phyloP scores from a whole-genome alignment of 2,329 filamentous ascomycete species.

The Hysterium pulicare region DNA sequence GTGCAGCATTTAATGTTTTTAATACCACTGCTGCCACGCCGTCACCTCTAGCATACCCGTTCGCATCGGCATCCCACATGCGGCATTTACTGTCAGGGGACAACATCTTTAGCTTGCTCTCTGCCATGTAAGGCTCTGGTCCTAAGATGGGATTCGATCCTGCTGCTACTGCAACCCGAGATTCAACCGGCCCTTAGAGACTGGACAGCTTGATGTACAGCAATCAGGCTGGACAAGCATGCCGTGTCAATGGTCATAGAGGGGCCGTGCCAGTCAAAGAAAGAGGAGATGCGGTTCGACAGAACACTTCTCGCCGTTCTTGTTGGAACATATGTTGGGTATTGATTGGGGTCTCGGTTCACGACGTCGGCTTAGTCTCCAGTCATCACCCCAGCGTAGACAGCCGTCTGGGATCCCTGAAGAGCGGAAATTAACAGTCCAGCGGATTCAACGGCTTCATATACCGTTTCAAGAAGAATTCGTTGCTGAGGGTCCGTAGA shows the following conservation, averaged over 20 bases:
- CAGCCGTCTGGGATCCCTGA: neutral
- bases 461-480: slow-evolving; percentile 12
- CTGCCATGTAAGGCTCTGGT: slow-evolving; percentile 14
- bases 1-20: slow-evolving; percentile 54
- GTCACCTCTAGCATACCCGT: slow-evolving; percentile 61
- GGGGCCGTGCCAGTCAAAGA: slow-evolving; percentile 11
- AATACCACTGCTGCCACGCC: slow-evolving; percentile 55
- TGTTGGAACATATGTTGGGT: slow-evolving; percentile 1
- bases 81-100: slow-evolving; percentile 24
- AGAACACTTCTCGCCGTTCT: slow-evolving; percentile 6
- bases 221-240: slow-evolving; percentile 24
- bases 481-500: slow-evolving; percentile 15
- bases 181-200: slow-evolving; percentile 20
- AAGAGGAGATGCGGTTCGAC: slow-evolving; percentile 11
- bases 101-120: slow-evolving; percentile 1
- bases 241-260: slow-evolving; percentile 38
- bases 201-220: slow-evolving; percentile 22
- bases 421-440: slow-evolving; percentile 12
- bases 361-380: neutral
- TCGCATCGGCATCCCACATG: neutral
- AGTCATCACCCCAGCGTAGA: slow-evolving; percentile 1
- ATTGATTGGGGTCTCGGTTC: neutral
- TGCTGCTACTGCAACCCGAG: slow-evolving; percentile 21
- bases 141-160: slow-evolving; percentile 11
- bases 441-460: slow-evolving; percentile 33